Base-by-base conservation (phyloP, 768 basidiomycete species). In the Termitomyces eurrhizus region DNA sequence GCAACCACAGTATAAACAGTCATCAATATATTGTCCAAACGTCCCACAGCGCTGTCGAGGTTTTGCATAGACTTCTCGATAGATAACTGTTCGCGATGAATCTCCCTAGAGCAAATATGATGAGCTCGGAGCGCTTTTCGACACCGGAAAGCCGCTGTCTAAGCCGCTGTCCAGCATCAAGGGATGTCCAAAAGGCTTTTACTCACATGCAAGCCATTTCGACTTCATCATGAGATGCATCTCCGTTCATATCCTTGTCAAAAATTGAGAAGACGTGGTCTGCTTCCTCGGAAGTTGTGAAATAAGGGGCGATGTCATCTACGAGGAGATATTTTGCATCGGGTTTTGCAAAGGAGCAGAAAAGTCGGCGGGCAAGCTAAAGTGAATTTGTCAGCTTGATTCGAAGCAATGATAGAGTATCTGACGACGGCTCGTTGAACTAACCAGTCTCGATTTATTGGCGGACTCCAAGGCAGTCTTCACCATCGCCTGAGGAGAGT, bases 51-150 rank as follows among this genome's bases (percentile, higher is more conserved):
- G 54, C 89, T 92, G 72, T 95, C 94, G 52, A 95, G 76, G 73
- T 95, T 92, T 48, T 86, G 81, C 93, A 97, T 92, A 6, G 88
- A 90, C 68, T 89, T 87, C 62, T 91, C 88, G 48, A 97, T 84
- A 21, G 89, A 88, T 42, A 93, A 74, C 60, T 93, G 86, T 69
- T 97, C 94, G 35, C 92, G 83, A 69, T 95, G 93, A 59, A 92
- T 82, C 44, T 92, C 88, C 72, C 90, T 88, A 44, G 52, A 42
- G 62, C 29, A 63, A 56, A 56, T 52, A 24, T 60, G 48, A 58
- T 62, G 51, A 60, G 39, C n/a, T 48, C 39, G 12, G 42, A 29
- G 29, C 12, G 24, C n/a, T 33, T 45, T 36, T 42, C 41, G 41
- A 52, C 35, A 24, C 35, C n/a, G 21, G 12, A 12, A 29, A 55